Percentiles rank a stretch among this genome's conserved stretches.
Conservation (phyloP, 2,329 filamentous ascomycete species). For the Fusarium sp. region DNA sequence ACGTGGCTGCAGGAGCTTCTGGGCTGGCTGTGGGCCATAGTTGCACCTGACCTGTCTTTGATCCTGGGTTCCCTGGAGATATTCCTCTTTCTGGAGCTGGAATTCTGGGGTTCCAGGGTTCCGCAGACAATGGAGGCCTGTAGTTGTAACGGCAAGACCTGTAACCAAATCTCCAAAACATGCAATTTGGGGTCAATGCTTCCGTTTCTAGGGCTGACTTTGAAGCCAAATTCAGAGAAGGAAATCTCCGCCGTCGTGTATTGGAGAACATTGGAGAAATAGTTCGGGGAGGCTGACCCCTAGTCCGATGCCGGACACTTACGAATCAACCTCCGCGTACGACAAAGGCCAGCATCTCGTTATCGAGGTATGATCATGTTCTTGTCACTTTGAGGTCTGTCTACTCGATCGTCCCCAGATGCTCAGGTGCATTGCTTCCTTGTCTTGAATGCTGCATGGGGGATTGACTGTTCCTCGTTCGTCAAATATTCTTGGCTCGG, state of each 20-base stretch:
- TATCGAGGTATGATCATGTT: neutral
- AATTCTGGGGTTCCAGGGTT: slow-evolving; percentile 36
- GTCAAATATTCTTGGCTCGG: slow-evolving; percentile 31
- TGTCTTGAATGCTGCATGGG: slow-evolving; percentile 31
- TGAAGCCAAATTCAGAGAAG: slow-evolving; percentile 24
- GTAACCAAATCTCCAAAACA: slow-evolving; percentile 39
- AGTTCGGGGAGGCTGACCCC: neutral
- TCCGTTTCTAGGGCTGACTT: slow-evolving; percentile 39
- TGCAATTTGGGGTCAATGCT: slow-evolving; percentile 19
- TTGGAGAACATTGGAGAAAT: slow-evolving; percentile 32
- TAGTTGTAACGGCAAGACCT: slow-evolving; percentile 33
- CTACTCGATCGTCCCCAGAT: slow-evolving; percentile 21
- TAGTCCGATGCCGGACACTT: slow-evolving; percentile 14
- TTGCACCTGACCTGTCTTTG: slow-evolving; percentile 46
- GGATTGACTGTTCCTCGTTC: slow-evolving; percentile 36
- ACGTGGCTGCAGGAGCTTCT: slow-evolving; percentile 45
- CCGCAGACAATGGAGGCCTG: slow-evolving; percentile 25
- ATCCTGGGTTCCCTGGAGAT: slow-evolving; percentile 44
- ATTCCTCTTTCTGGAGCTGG: slow-evolving; percentile 44
- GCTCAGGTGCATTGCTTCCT: slow-evolving; percentile 17
- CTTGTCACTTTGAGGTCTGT: neutral
- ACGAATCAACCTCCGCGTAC: slow-evolving; percentile 4
- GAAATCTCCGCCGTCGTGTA: slow-evolving; percentile 24
- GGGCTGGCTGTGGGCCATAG: slow-evolving; percentile 41
- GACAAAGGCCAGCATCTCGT: neutral